Base-by-base conservation (phyloP, 208 protist species). In the Crithidia expoeki region DNA sequence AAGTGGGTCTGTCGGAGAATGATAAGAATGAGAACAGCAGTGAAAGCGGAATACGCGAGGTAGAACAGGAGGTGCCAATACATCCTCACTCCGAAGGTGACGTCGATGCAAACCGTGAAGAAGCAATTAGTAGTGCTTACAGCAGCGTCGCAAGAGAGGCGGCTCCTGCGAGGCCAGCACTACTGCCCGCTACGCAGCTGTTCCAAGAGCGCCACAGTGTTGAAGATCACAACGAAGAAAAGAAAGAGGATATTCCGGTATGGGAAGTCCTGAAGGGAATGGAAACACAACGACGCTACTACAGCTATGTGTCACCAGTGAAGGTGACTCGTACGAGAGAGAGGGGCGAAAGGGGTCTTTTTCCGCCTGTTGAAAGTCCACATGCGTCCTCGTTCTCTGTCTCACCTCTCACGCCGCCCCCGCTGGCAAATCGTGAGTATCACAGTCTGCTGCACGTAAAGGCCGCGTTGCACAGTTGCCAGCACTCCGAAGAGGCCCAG, bases 241-340 rank as follows among this genome's bases (percentile, higher is more conserved):
- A 27, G 17, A n/a, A 4, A 55, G 59, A 63, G 16, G 17, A 4
- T 16, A 28, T 6, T 44, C 33, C n/a, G 14, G 5, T 4, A 25
- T 12, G 27, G 4, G 60, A 40, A 21, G 42, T 3, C 2, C 1
- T 47, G 6, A 7, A 7, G 44, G 16, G 44, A 16, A 40, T 21
- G 16, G 12, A 6, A 21, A 28, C 25, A 14, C 59, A 46, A 25
- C 25, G 36, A 10, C 62, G 61, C 36, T 76, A 70, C 32, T 47
- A 55, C 52, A 9, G 1, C 28, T 60, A 65, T 47, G 46, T 59
- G 12, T 65, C 70, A 4, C 36, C 62, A 0, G 27, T 33, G n/a
- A 70, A 28, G 61, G 0, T 17, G 23, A 33, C 19, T 33, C 16
- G 19, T 4, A 28, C 1, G 53, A 25, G 7, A 58, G 16, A 12